Evolutionary conservation across 164 flowering plant species (phyloP).

Genomic region (Chimonanthus praecox): DNA sequence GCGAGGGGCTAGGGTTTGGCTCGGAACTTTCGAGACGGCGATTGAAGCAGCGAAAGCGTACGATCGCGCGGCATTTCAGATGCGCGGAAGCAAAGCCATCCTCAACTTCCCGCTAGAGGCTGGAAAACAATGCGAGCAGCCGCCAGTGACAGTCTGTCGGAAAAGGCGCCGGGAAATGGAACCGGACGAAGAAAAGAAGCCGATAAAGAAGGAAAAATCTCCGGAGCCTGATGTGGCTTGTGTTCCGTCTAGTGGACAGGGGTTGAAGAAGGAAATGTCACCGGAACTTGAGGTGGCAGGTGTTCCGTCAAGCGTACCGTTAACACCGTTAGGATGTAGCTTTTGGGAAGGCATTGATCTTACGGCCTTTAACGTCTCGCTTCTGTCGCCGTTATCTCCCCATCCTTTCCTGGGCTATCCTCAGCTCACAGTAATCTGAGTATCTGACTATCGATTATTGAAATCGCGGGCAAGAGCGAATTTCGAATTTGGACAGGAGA

Average conservation of each 20-base stretch:
- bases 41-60: slow-evolving; percentile 43
- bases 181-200: slow-evolving; percentile 1
- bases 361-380: slow-evolving; percentile 27
- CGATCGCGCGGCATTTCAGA: slow-evolving; percentile 37
- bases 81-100: slow-evolving; percentile 39
- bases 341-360: slow-evolving; percentile 21
- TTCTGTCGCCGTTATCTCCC: slow-evolving; percentile 29
- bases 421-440: slow-evolving; percentile 19
- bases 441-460: neutral
- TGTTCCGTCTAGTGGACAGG: neutral
- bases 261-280: slow-evolving; percentile 1
- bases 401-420: slow-evolving; percentile 13
- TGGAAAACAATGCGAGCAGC: slow-evolving; percentile 3
- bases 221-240: neutral
- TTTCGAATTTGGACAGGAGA: too few relatives aligned
- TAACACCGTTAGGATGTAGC: slow-evolving; percentile 34
- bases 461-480: neutral
- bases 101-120: slow-evolving; percentile 43
- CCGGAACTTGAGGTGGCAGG: neutral
- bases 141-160: neutral
- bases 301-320: slow-evolving; percentile 13
- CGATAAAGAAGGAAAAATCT: neutral
- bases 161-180: slow-evolving; percentile 12
- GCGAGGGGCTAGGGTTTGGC: slow-evolving; percentile 36
- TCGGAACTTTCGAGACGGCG: slow-evolving; percentile 40